Conservation (phyloP, 1,284 basidiomycete species). For the Cutaneotrichosporon sp. region DNA sequence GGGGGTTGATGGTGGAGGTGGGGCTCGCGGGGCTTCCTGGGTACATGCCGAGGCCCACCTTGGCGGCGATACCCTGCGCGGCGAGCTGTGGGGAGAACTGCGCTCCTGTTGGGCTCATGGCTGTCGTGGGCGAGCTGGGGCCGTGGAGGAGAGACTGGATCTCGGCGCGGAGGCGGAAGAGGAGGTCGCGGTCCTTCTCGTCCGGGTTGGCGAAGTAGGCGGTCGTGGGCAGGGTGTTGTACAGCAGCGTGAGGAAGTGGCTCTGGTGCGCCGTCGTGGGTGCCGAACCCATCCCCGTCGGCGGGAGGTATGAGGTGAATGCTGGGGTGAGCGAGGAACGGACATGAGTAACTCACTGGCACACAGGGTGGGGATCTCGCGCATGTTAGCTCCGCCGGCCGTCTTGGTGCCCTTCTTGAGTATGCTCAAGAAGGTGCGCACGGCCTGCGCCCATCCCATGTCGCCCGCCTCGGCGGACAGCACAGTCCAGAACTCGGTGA, state of each 20-base stretch:
- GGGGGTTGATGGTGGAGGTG: neutral
- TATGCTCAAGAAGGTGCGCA: conserved; percentile 37
- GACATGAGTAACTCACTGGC: conserved; percentile 37
- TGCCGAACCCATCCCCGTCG: conserved; percentile 22
- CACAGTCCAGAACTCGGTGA: conserved; percentile 47
- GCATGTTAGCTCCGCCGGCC: conserved; percentile 43
- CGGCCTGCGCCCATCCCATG: conserved; percentile 37
- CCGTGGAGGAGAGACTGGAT: conserved; percentile 41
- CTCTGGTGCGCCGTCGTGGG: conserved; percentile 34
- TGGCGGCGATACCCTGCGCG: conserved; percentile 11
- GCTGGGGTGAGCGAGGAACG: conserved; percentile 20
- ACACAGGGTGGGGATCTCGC: conserved; percentile 43
- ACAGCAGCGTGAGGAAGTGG: conserved; percentile 37
- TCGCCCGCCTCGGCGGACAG: conserved; percentile 47
- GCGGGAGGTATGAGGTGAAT: conserved; percentile 36
- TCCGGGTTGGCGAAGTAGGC: conserved; percentile 36
- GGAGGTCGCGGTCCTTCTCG: conserved; percentile 48
- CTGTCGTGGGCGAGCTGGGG: conserved; percentile 1
- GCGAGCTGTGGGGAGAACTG: conserved; percentile 14
- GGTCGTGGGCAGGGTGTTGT: conserved; percentile 39
- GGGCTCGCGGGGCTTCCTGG: neutral
- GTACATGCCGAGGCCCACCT: neutral
- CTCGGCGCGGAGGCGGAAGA: conserved; percentile 48
- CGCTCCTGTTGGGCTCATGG: neutral
- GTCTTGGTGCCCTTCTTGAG: conserved; percentile 50